Evolutionary conservation across 2,329 filamentous ascomycete genomes (phyloP), one percentile per base, ranked within the genome.

Genomic region (Pyrenophora graminea): DNA sequence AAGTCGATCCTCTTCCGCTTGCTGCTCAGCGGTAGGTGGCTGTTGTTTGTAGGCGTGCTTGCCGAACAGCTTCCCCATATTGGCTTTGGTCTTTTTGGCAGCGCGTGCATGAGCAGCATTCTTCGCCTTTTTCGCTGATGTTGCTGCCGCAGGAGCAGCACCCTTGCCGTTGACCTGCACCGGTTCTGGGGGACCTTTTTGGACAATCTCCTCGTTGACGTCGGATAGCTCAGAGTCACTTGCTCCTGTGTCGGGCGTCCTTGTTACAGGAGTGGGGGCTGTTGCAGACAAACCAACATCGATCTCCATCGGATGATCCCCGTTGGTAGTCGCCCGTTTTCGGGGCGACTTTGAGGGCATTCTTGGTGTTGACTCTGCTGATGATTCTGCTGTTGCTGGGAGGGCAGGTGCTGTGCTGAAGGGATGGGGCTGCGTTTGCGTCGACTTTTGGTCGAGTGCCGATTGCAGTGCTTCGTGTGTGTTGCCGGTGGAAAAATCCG

Each of bases 141-240:
- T 40, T 12, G 54, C 41, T 27, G 23, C 23, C 23, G 23, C 23
- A 25, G 61, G 45, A n/a, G 42, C 56, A 41, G 53, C 44, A 3
- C 38, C 39, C 25, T 25, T 25, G 25, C 63, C 65, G 33, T 70
- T 70, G 12, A 48, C 50, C 21, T 63, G 59, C 23, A 59, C 49
- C 18, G 64, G 66, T 40, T 69, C 65, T 21, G 70, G 69, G 7
- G 69, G 67, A 1, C 66, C 67, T 41, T 69, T 69, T 39, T 70
- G 64, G 12, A 72, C 64, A 32, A 73, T 72, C 31, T 72, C 70
- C 54, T 73, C 71, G 30, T 73, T 70, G 38, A 73, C 69, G 8
- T 73, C 71, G 4, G 69, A 72, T 4, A 73, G 61, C 37, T 71
- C 71, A 34, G 70, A 73, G 53, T 72, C 70, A 39, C 65, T 71